Base-by-base conservation (phyloP, 768 basidiomycete species). In the Suillus brevipes region DNA sequence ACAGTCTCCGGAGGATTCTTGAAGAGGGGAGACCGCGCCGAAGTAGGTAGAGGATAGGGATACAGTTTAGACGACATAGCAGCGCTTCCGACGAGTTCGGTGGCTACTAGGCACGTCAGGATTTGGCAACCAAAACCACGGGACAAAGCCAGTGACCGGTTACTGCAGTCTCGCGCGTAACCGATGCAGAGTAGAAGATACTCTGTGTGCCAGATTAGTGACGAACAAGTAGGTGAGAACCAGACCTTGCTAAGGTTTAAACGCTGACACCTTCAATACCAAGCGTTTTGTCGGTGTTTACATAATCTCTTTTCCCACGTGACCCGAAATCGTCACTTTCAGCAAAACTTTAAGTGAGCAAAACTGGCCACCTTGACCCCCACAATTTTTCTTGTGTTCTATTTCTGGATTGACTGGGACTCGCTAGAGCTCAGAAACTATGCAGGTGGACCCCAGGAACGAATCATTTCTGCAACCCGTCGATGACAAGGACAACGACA, bases 11-110 rank as follows among this genome's bases (percentile, higher is more conserved):
- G 81, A 1, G 83, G 82, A 68, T 80, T 85, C 79, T 85, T 88
- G 72, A 91, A 78, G 63, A 93, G 78, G 64, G 81, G 73, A 47
- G 90, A 89, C 66, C 83, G 85, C 65, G 87, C 79, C 66, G 76
- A 69, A n/a, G 82, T 74, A 56, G 84, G 83, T 45, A 76, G 72
- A 64, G 79, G 68, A 77, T 82, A 92, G 58, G 78, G 78, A 63
- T 79, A 74, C 63, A 90, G 80, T 75, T 80, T 86, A 64, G 87
- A 84, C 75, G 88, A 83, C 90, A 91, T 91, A 74, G 67, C 70
- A 59, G 67, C 65, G 66, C 69, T 71, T 67, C 65, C 64, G 64
- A 71, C 68, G 69, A 66, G 65, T 62, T 64, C 70, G 63, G 52
- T 52, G 56, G 63, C 66, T 52, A 31, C 66, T 45, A 61, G 43